A percentile compares a stretch with the other conserved stretches of the same genome.
Evolutionary conservation across 345 rosid genomes (phyloP).

Genomic region (Lepidium aucheri): DNA sequence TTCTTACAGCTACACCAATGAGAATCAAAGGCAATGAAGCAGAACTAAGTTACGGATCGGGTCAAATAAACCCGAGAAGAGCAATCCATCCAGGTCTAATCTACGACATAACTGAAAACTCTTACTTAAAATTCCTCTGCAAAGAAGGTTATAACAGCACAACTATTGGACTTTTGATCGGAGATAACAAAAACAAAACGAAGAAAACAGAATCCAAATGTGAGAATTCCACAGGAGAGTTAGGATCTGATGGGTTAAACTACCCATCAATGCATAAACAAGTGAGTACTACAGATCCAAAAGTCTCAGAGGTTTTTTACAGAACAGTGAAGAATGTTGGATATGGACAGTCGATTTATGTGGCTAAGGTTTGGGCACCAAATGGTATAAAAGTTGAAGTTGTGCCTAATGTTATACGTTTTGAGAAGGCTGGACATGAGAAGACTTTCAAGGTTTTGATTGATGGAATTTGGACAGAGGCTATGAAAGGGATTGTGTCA

Average conservation of each 20-base stretch:
- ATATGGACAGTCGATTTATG: conserved; percentile 34
- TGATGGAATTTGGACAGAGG: conserved; percentile 31
- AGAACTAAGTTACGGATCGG: conserved; percentile 64
- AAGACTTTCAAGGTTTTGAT: conserved; percentile 45
- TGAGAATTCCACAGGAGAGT: conserved; percentile 35
- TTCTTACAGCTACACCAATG: conserved; percentile 55
- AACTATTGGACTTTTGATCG: conserved; percentile 39
- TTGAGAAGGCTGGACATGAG: conserved; percentile 26
- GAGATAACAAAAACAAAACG: conserved; percentile 8
- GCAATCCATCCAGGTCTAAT: conserved; percentile 74
- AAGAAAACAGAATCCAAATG: conserved; percentile 39
- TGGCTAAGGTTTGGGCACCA: conserved; percentile 42
- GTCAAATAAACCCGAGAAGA: conserved; percentile 61
- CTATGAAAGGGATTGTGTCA: conserved; percentile 26
- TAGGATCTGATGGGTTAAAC: conserved; percentile 71
- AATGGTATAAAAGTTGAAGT: conserved; percentile 42
- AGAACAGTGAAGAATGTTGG: conserved; percentile 61
- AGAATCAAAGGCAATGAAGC: conserved; percentile 34
- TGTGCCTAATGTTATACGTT: conserved; percentile 40
- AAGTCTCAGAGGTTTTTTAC: conserved; percentile 43
- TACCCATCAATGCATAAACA: conserved; percentile 78
- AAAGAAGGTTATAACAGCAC: conserved; percentile 67
- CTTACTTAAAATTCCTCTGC: conserved; percentile 64
- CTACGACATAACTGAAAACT: conserved; percentile 41
- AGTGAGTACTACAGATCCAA: conserved; percentile 11